Conservation (phyloP, 176 grass and related monocot genomes). For the Oryza officinalis region DNA sequence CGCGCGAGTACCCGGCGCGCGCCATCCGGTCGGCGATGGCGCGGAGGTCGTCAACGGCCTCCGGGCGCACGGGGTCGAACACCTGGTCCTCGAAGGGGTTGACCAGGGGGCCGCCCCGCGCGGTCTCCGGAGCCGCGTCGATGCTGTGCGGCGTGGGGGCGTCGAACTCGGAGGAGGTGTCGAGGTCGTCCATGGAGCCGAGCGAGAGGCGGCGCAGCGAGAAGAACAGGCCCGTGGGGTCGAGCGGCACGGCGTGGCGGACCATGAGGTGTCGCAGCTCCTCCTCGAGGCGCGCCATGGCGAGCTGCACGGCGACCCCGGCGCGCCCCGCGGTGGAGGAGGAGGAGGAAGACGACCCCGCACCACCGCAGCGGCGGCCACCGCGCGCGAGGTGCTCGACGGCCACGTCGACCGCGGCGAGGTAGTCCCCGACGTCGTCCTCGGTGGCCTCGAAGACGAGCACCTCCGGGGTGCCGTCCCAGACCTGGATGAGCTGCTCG, state of each 20-base stretch:
- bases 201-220: constrained; percentile 88
- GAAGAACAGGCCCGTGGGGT: constrained; percentile 68
- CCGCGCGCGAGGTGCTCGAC: constrained; percentile 35
- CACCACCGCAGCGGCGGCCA: not conserved
- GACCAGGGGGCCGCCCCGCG: constrained; percentile 38
- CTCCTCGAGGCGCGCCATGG: constrained; percentile 89
- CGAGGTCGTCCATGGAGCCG: constrained; percentile 75
- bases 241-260: constrained; percentile 73
- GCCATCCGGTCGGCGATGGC: constrained; percentile 86
- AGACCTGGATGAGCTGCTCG: constrained; percentile 65
- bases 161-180: constrained; percentile 64
- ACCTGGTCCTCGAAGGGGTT: constrained; percentile 62
- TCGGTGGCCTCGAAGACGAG: constrained; percentile 72
- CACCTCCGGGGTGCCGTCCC: constrained; percentile 65
- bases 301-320: constrained; percentile 68
- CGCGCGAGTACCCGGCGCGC: constrained; percentile 65
- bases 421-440: constrained; percentile 56
- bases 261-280: constrained; percentile 80
- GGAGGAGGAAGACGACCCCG: too few relatives aligned
- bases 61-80: constrained; percentile 76
- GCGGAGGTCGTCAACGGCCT: constrained; percentile 68
- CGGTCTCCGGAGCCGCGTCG: constrained; percentile 49
- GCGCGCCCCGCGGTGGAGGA: constrained; percentile 27
- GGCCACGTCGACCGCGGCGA: constrained; percentile 53
- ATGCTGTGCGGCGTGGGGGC: constrained; percentile 47